Evolutionary conservation across 305 asterid genomes (phyloP).

Genomic region (Rubia balearica): DNA sequence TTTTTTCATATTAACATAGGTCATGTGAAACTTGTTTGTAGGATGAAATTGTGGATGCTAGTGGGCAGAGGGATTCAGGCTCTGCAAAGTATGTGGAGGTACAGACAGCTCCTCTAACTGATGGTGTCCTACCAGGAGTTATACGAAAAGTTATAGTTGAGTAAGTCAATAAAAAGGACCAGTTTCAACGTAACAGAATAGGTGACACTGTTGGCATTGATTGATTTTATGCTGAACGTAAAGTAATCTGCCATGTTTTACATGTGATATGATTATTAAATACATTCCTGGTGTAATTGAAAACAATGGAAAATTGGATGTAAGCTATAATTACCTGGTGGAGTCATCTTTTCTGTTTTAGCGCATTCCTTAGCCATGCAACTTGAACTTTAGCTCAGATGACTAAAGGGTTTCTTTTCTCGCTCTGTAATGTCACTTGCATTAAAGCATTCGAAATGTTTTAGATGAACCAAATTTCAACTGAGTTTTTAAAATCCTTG

Average conservation of each 20-base stretch:
- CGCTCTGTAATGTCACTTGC: neutral
- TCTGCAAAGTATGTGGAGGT: conserved; percentile 37
- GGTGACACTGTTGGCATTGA: no score
- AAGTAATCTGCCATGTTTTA: neutral
- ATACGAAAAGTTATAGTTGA: conserved; percentile 72
- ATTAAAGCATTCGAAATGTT: neutral
- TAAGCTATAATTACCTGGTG: neutral
- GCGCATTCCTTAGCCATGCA: neutral
- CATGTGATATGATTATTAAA: neutral
- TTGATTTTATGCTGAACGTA: neutral
- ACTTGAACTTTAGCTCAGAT: neutral
- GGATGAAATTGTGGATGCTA: conserved; percentile 34
- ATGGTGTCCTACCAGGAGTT: conserved; percentile 90
- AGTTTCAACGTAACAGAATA: no score
- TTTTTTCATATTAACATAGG: neutral
- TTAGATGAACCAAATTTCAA: neutral
- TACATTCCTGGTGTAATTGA: neutral
- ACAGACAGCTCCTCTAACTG: conserved; percentile 71
- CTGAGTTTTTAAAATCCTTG: neutral
- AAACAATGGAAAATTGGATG: neutral
- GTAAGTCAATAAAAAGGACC: conserved; percentile 32
- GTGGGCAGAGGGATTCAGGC: conserved; percentile 27
- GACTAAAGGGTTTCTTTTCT: neutral
- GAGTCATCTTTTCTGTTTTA: neutral
- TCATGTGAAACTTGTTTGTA: conserved; percentile 20